Percentiles rank a stretch among this genome's conserved stretches.
These are phyloP conservation scores for Alternaria viburni DNA, from an alignment of 2,329 filamentous ascomycete genomes.

Conservation along the genomic window DNA sequence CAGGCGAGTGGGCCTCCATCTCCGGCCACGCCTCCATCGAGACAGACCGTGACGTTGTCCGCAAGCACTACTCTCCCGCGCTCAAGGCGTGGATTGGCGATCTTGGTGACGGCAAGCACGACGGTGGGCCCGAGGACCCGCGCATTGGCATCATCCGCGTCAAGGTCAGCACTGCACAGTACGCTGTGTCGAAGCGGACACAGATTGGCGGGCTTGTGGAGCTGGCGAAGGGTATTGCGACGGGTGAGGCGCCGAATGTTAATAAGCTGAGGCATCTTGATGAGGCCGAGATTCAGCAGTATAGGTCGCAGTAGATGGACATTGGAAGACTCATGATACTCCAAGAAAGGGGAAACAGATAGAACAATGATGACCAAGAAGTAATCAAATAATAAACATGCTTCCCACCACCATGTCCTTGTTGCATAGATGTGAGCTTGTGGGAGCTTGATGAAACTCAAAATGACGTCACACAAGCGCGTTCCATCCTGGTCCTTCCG, in stretches of 20 bases:
- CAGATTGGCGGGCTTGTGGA: constrained; percentile 70
- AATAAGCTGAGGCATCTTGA: constrained; percentile 79
- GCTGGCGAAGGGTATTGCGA: constrained; percentile 76
- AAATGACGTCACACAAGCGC: constrained; percentile 17
- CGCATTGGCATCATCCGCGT: constrained; percentile 82
- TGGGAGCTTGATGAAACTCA: neutral
- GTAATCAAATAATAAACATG: neutral
- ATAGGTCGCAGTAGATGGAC: constrained; percentile 37
- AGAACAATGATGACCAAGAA: neutral
- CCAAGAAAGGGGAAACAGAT: neutral
- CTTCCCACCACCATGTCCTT: neutral
- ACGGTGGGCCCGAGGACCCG: constrained; percentile 81
- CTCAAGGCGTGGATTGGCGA: constrained; percentile 89
- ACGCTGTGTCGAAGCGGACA: constrained; percentile 68
- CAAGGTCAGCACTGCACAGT: constrained; percentile 73
- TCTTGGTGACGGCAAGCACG: constrained; percentile 77
- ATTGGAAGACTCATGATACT: neutral
- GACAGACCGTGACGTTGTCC: constrained; percentile 71
- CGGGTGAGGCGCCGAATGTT: constrained; percentile 72
- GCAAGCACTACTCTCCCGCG: constrained; percentile 71
- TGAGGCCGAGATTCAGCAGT: constrained; percentile 53
- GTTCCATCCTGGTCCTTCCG: neutral
- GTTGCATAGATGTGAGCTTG: neutral
- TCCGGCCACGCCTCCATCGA: constrained; percentile 74
- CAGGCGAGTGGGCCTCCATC: constrained; percentile 85